Percentiles rank a stretch among this genome's conserved stretches.
phyloP scores from a whole-genome alignment of 2,329 filamentous ascomycete species.

The Chalaropsis thielavioides region DNA sequence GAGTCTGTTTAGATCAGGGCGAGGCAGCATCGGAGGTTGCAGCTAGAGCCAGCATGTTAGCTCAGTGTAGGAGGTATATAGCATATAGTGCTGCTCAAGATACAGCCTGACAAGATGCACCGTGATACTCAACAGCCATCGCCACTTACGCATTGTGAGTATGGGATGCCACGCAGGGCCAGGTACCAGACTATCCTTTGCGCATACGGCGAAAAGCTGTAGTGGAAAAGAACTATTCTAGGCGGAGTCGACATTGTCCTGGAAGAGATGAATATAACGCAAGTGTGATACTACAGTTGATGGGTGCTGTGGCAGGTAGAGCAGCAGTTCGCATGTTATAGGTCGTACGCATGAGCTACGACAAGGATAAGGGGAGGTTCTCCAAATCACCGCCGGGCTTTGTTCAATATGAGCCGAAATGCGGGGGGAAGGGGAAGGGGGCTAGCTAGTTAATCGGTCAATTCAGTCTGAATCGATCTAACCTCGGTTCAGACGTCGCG shows the following conservation, averaged over 20 bases:
- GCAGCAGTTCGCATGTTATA: neutral
- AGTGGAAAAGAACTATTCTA: conserved; percentile 49
- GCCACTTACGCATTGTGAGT: conserved; percentile 48
- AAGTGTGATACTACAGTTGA: neutral
- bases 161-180: conserved; percentile 48
- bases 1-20: conserved; percentile 46
- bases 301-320: neutral
- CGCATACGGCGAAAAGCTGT: conserved; percentile 50
- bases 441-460: neutral
- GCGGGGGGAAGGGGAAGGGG: neutral
- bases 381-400: neutral
- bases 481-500: neutral
- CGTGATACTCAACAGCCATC: neutral
- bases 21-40: conserved; percentile 52
- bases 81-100: neutral
- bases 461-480: neutral
- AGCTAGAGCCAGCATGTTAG: conserved; percentile 29
- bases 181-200: conserved; percentile 53
- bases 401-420: neutral
- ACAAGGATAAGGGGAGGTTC: neutral
- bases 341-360: neutral
- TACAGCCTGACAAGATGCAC: neutral
- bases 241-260: neutral
- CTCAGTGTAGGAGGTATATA: neutral
- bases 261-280: neutral